These are phyloP conservation scores for Symbiodinium pilosum DNA, from an alignment of 73 alveolate species.

Conservation along the genomic window DNA sequence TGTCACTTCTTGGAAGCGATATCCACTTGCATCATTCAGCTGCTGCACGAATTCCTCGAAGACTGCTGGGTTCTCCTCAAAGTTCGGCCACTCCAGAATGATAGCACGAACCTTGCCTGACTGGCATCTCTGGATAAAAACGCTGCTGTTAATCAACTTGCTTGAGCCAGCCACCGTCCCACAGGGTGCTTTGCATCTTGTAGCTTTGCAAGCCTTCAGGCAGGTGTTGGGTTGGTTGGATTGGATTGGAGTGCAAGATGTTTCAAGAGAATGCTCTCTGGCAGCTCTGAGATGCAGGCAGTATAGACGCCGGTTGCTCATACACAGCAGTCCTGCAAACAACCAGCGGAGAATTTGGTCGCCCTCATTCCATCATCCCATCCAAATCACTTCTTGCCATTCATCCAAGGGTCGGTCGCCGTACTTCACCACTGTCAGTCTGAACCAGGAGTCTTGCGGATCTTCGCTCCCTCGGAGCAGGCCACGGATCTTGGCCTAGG, in stretches of 20 bases:
- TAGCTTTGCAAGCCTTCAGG: neutral
- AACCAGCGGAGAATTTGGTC: no score
- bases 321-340: conserved; percentile 30
- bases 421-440: neutral
- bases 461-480: conserved; percentile 17
- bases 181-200: neutral
- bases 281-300: conserved; percentile 7
- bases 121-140: neutral
- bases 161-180: neutral
- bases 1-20: conserved; percentile 28
- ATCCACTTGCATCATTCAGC: conserved; percentile 44
- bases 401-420: neutral
- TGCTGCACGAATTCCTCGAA: conserved; percentile 62
- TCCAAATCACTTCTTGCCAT: neutral
- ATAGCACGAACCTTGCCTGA: conserved; percentile 41
- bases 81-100: conserved; percentile 54
- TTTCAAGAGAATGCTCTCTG: no score
- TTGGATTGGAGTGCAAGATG: no score
- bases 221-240: neutral
- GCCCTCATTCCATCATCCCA: neutral
- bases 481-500: neutral
- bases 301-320: conserved; percentile 85
- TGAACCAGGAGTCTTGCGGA: neutral
- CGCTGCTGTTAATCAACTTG: no score
- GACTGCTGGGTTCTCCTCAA: neutral